Base-by-base conservation (phyloP, 805 yeast genomes). In the Hanseniaspora meyeri region DNA sequence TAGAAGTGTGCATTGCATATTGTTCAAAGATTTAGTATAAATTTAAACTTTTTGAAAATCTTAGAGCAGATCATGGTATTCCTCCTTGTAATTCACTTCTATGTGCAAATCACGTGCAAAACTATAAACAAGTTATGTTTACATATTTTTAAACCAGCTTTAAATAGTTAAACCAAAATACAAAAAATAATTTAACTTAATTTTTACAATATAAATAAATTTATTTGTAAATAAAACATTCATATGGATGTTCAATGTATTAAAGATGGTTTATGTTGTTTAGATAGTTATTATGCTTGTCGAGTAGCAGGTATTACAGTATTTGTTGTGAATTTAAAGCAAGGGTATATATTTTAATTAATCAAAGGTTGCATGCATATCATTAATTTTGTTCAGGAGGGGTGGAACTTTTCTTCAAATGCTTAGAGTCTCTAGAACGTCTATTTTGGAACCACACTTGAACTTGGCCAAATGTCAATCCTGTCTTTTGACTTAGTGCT, bases 391-490 rank as follows among this genome's bases (percentile, higher is more conserved):
- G 17, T 3, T 20, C 31, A 42, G 45, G 7, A 3, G 12, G n/a
- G 6, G 9, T 11, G n/a, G 9, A 9, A n/a, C 16, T n/a, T 24
- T 36, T 27, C 16, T 45, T 52, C 37, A 39, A 29, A 4, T 19
- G 36, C 34, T 39, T 45, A 3, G 46, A 9, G 9, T 53, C 57
- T 53, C 57, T 42, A 11, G 57, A 53, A 69, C 98, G 80, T 69
- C 82, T 86, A 70, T 93, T 93, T 72, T 93, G 98, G 72, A 93
- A 93, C 98, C 98, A 93, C 60, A 91, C 88, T 72, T 93, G 98
- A 38, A 93, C 95, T 1, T 97, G 96, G 68, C 90, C 88, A 69
- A 90, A 97, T n/a, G 91, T 81, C 97, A 93, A 93, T 62, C 82
- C 82, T 43, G 93, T 95, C 61, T 75, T 79, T 34, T 72, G 69